These are phyloP conservation scores for Dictyostelium intermedium DNA, from an alignment of 78 protist genomes.

Conservation along the genomic window DNA sequence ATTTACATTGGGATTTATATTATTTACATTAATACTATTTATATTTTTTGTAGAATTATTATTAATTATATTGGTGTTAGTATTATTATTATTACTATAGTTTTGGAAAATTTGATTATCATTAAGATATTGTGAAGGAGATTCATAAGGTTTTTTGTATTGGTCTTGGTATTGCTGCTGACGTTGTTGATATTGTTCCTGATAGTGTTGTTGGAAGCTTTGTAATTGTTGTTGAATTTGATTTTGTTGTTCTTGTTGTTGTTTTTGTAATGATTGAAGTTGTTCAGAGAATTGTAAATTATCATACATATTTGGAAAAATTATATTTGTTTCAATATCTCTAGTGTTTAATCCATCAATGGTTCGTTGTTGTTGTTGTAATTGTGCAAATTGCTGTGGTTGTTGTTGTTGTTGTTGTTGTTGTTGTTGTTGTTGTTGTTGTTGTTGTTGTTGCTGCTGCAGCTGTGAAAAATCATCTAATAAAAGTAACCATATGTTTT, in stretches of 20 bases:
- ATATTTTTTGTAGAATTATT: not conserved
- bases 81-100: not conserved
- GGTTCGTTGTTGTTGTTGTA: not conserved
- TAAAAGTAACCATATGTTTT: not conserved
- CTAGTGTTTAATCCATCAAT: not conserved
- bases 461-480: not conserved
- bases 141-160: not conserved
- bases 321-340: not conserved
- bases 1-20: no score
- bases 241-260: not conserved
- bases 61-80: conserved; percentile 19
- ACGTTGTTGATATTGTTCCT: not conserved
- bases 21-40: no score
- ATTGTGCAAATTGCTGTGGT: not conserved
- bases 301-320: not conserved
- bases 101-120: not conserved
- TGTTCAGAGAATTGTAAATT: not conserved
- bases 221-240: not conserved
- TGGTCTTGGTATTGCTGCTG: not conserved
- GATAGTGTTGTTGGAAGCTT: not conserved
- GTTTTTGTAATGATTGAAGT: not conserved
- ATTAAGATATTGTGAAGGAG: not conserved
- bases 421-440: not conserved
- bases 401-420: no score
- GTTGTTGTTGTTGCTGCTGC: not conserved